Evolutionary conservation across 495 filamentous ascomycete species (phyloP), one percentile per base, ranked within the genome.

Genomic region (Penicillium lagena): DNA sequence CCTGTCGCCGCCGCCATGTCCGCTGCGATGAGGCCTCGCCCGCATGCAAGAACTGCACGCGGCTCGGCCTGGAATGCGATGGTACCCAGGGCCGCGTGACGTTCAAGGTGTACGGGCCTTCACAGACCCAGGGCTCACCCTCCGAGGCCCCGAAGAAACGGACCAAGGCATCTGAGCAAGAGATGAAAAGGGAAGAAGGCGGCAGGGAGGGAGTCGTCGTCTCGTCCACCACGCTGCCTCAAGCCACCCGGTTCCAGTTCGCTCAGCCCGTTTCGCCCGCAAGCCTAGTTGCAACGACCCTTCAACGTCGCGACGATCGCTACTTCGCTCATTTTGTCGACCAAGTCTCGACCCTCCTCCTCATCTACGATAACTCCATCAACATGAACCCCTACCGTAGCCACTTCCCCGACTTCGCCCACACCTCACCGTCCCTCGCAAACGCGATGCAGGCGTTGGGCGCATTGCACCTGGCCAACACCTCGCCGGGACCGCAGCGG

Each of bases 371-470:
- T 37, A 62, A 56, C 30, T 47, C 60, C 10, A 59, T 54, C 37
- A 66, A 64, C 29, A 47, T 56, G 37, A 68, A 71, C 37, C 67
- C 67, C 7, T 68, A 60, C 42, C 63, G 65, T 12, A 49, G 50
- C 28, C 54, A 51, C 35, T 71, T 71, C 34, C 67, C 67, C 2
- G 63, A 66, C 14, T 47, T 71, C 9, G 56, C 67, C 1, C 61
- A 47, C 15, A 63, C 65, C 5, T 68, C 63, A 4, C 59, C 63
- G 1, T 66, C 63, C 7, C 66, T 71, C 65, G 55, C 56, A 14
- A 61, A 54, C 41, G 65, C 67, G 9, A 71, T 71, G 67, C 63
- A 71, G 46, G 67, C 67, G n/a, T 47, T 71, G 29, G 67, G 65
- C 14, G 67, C 67, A 17, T 54, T 71, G 27, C 67, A 71, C 45